These are phyloP conservation scores for Schizophyllum amplum DNA, from an alignment of 1,284 basidiomycete genomes.

Conservation along the genomic window DNA sequence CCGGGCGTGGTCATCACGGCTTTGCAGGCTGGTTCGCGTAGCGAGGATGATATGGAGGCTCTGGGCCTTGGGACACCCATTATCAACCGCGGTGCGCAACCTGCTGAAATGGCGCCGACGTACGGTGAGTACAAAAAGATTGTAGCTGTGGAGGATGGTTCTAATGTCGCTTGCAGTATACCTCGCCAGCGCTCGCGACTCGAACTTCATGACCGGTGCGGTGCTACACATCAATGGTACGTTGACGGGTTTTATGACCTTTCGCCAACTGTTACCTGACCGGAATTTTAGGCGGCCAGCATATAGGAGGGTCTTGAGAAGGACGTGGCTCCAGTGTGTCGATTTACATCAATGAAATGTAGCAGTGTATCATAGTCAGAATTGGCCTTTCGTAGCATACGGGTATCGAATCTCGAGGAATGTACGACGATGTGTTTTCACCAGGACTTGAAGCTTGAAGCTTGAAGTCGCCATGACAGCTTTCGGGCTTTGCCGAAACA, in stretches of 20 bases:
- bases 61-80: constrained; percentile 27
- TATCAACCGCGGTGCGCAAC: constrained; percentile 44
- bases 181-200: constrained; percentile 33
- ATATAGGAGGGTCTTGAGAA: constrained; percentile 7
- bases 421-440: too few relatives aligned
- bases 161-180: background rate
- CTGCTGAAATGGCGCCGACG: constrained; percentile 44
- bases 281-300: constrained; percentile 10
- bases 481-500: too few relatives aligned
- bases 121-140: constrained; percentile 24
- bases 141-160: background rate
- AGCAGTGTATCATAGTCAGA: too few relatives aligned
- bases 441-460: too few relatives aligned
- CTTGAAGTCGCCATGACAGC: too few relatives aligned
- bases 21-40: constrained; percentile 43
- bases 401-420: too few relatives aligned
- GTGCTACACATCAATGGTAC: constrained; percentile 24
- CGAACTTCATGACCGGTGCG: constrained; percentile 29
- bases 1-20: constrained; percentile 49
- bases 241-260: background rate
- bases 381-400: too few relatives aligned
- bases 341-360: too few relatives aligned
- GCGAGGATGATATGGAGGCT: constrained; percentile 42
- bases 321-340: too few relatives aligned
- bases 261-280: background rate